These are phyloP conservation scores for Pleochaeta shiraiana DNA, from an alignment of 2,329 filamentous ascomycete species.

Conservation along the genomic window DNA sequence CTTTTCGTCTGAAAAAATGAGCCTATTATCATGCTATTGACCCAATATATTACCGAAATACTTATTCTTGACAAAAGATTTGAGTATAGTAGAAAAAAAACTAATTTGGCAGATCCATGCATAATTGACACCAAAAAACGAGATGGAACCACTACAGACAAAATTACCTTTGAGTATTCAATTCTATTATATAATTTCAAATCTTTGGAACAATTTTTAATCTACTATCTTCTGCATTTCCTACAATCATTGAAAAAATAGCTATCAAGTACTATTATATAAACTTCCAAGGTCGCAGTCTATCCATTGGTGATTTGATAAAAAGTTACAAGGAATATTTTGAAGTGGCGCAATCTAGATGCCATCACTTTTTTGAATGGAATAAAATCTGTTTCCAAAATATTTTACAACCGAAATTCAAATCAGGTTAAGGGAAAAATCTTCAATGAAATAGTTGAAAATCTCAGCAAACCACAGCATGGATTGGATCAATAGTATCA, in stretches of 20 bases:
- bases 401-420: not conserved
- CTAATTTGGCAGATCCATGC: not conserved
- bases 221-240: not conserved
- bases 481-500: not conserved
- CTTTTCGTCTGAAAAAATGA: too few relatives aligned
- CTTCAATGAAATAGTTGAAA: not conserved
- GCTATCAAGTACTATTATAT: not conserved
- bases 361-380: not conserved
- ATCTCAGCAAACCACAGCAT: not conserved
- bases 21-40: not conserved
- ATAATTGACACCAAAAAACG: not conserved
- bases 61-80: not conserved
- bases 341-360: not conserved
- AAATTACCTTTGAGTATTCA: not conserved
- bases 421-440: not conserved
- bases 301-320: not conserved
- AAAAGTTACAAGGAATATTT: not conserved
- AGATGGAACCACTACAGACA: not conserved
- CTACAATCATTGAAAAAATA: not conserved
- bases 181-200: not conserved
- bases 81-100: not conserved
- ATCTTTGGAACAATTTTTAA: not conserved
- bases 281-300: not conserved
- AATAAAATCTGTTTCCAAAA: not conserved
- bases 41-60: not conserved